A percentile compares a stretch with the other conserved stretches of the same genome.
Evolutionary conservation across 176 grass and related monocot species (phyloP).

Genomic region (Carex kokanica): DNA sequence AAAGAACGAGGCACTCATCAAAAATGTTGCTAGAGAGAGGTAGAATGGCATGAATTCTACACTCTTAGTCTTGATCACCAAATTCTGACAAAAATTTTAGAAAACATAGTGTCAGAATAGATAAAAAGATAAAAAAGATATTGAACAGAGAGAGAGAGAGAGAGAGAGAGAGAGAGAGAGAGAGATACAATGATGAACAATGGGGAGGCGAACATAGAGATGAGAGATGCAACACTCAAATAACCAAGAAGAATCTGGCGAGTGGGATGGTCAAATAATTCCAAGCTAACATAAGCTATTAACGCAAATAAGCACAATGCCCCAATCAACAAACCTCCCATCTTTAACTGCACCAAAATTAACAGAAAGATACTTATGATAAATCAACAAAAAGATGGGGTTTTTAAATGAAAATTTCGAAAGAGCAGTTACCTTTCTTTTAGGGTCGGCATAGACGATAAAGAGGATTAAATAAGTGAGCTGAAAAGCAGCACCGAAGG

Average conservation of each 20-base stretch:
- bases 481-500: constrained; percentile 79
- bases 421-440: constrained; percentile 42
- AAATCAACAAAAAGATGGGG: background rate
- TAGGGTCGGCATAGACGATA: constrained; percentile 53
- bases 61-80: constrained; percentile 82
- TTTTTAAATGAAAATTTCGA: background rate
- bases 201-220: constrained; percentile 95
- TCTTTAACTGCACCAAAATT: constrained; percentile 53
- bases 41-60: constrained; percentile 99
- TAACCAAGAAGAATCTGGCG: constrained; percentile 71
- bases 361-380: background rate
- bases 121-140: background rate
- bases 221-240: constrained; percentile 78
- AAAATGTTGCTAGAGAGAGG: constrained; percentile 79
- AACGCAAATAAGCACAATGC: constrained; percentile 44
- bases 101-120: background rate
- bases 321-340: constrained; percentile 48
- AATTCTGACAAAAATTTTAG: constrained; percentile 41
- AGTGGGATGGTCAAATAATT: constrained; percentile 49
- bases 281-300: constrained; percentile 57
- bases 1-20: constrained; percentile 91
- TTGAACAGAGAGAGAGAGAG: background rate
- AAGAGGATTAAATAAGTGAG: constrained; percentile 66
- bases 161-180: too few species aligned
- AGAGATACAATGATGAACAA: constrained; percentile 69